Percentiles rank a stretch among this genome's conserved stretches.
Evolutionary conservation across 2,329 filamentous ascomycete species (phyloP).

Genomic region (Pestalotiopsis fici): DNA sequence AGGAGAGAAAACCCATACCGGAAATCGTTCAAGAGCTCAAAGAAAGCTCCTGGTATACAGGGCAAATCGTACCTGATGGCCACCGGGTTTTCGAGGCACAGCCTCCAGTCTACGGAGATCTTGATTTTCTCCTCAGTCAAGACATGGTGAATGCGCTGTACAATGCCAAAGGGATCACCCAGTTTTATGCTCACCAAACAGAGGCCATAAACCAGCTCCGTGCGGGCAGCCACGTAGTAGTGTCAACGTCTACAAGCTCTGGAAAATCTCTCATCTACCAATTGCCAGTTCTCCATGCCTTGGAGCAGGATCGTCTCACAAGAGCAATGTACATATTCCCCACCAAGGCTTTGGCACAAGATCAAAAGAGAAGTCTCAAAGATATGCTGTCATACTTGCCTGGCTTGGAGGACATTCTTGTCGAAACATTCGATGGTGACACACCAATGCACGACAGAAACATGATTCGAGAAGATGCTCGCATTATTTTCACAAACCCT

Average conservation of each 20-base stretch:
- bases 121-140: constrained; percentile 86
- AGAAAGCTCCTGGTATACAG: constrained; percentile 81
- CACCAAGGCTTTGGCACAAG: constrained; percentile 93
- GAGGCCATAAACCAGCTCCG: constrained; percentile 90
- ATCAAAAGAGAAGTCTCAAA: constrained; percentile 85
- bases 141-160: constrained; percentile 94
- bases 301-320: constrained; percentile 76
- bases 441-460: constrained; percentile 81
- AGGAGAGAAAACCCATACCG: constrained; percentile 75
- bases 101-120: constrained; percentile 76
- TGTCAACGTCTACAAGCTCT: constrained; percentile 93
- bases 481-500: constrained; percentile 96
- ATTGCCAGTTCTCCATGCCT: constrained; percentile 82
- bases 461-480: constrained; percentile 79
- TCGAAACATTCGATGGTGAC: constrained; percentile 96
- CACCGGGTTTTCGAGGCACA: constrained; percentile 90
- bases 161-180: constrained; percentile 83
- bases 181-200: constrained; percentile 88
- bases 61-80: constrained; percentile 90
- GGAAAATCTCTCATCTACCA: constrained; percentile 99
- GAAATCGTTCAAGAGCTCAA: constrained; percentile 87
- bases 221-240: constrained; percentile 82
- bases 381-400: constrained; percentile 83
- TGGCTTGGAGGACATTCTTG: constrained; percentile 71
- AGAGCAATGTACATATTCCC: constrained; percentile 98